Base-by-base conservation (phyloP, 441 rosid genomes). In the Breynia disticha region DNA sequence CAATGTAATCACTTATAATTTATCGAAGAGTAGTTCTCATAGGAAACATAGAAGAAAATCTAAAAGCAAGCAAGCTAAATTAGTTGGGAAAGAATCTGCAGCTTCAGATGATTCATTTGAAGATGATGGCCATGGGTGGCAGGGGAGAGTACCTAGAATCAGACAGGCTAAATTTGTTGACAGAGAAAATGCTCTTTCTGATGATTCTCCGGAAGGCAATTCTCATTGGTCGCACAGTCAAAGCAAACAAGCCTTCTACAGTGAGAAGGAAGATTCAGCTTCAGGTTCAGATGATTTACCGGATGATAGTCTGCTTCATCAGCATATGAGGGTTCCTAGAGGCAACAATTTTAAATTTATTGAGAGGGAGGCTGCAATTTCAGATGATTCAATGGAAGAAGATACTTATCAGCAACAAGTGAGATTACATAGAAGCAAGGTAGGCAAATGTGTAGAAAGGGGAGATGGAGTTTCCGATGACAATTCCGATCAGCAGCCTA, bases 161-260 rank as follows among this genome's bases (percentile, higher is more conserved):
- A 67, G 61, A 59, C 60, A 44, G 22, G 55, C 64, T 43, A 56
- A 57, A 56, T 56, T 14, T 61, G 19, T 64, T 21, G 80, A 70
- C 55, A 69, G 69, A 50, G 83, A 80, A 67, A 74, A 70, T 62
- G 71, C 57, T 5, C 57, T 67, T 65, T 70, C 75, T 2, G 74
- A 72, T 62, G 70, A 69, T 74, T 73, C 76, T 41, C 53, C 50
- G 10, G 88, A 76, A 50, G 76, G 69, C 61, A 57, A 59, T 59
- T 69, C 67, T 57, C 73, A 54, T 59, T 41, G 50, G 64, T 71
- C 48, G 57, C 61, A 54, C 48, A 69, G 61, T 10, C 67, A 72
- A 67, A 73, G 73, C 42, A 77, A 69, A 54, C 73, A 52, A 54
- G 53, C 51, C 19, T 54, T 61, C 46, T 54, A 46, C 62, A 35